Evolutionary conservation across 352 stramenopile species (phyloP).

Genomic region (Pythium volutum): DNA sequence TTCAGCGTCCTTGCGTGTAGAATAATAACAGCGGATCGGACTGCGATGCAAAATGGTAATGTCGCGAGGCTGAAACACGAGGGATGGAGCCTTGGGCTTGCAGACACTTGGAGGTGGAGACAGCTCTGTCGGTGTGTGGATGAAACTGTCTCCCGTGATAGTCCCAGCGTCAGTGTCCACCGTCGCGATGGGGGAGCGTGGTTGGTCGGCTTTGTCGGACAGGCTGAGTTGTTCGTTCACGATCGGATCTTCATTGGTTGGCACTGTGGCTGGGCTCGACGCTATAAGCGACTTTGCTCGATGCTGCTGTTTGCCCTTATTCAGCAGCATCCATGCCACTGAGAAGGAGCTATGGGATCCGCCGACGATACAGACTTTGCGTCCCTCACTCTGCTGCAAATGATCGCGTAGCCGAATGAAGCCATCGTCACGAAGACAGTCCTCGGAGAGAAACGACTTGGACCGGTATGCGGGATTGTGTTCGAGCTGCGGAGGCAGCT

Average conservation of each 20-base stretch:
- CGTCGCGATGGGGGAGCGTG: background rate
- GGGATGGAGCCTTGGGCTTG: background rate
- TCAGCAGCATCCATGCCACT: conserved; percentile 74
- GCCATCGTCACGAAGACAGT: conserved; percentile 58
- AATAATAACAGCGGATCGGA: conserved; percentile 79
- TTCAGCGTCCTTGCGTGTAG: conserved; percentile 73
- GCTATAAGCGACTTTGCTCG: conserved; percentile 5
- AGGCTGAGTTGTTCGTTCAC: background rate
- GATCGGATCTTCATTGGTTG: background rate
- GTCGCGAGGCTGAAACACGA: conserved; percentile 58
- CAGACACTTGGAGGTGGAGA: background rate
- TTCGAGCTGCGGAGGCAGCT: conserved; percentile 34
- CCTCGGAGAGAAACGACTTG: conserved; percentile 71
- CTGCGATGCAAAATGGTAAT: conserved; percentile 81
- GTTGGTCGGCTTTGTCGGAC: background rate
- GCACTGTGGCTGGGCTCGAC: background rate
- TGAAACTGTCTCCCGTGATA: background rate
- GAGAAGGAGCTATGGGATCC: conserved; percentile 87
- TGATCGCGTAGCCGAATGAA: conserved; percentile 47
- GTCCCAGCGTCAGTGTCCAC: background rate
- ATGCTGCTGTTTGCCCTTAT: conserved; percentile 36
- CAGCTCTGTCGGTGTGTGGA: background rate
- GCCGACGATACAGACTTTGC: conserved; percentile 79
- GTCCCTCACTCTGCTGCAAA: conserved; percentile 38
- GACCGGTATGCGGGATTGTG: conserved; percentile 28